phyloP scores from a whole-genome alignment of 768 basidiomycete species.

The Megacollybia marginata region DNA sequence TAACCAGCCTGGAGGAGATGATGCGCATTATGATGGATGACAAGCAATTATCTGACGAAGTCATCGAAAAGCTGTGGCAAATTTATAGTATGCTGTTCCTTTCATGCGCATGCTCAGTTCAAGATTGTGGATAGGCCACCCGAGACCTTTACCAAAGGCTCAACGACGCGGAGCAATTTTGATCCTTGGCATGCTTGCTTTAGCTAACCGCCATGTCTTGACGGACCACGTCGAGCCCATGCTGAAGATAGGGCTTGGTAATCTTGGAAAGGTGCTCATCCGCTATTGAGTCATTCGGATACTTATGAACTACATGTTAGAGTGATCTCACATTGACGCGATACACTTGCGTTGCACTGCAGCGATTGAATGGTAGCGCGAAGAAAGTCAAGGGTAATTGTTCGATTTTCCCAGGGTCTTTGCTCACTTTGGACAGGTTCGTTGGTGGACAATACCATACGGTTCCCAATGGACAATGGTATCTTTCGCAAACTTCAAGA shows the following conservation, averaged over 20 bases:
- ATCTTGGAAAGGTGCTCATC: slow-evolving; percentile 63
- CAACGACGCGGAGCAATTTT: slow-evolving; percentile 96
- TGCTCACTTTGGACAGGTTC: slow-evolving; percentile 47
- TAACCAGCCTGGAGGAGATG: slow-evolving; percentile 95
- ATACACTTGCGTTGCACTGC: slow-evolving; percentile 90
- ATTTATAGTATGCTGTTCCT: slow-evolving; percentile 69
- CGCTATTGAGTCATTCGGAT: not conserved
- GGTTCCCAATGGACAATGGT: slow-evolving; percentile 79
- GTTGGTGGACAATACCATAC: slow-evolving; percentile 75
- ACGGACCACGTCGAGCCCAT: slow-evolving; percentile 76
- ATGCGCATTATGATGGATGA: slow-evolving; percentile 96
- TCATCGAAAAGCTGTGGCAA: slow-evolving; percentile 90
- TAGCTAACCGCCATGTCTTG: slow-evolving; percentile 72
- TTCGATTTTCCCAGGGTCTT: not conserved
- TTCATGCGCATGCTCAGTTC: not conserved
- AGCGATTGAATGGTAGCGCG: slow-evolving; percentile 86
- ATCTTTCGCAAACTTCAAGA: slow-evolving; percentile 82
- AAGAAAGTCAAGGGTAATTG: slow-evolving; percentile 91
- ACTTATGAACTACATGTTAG: slow-evolving; percentile 37
- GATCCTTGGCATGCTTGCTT: slow-evolving; percentile 93
- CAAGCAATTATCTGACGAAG: slow-evolving; percentile 72
- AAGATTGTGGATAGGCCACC: slow-evolving; percentile 45
- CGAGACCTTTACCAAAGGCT: slow-evolving; percentile 63
- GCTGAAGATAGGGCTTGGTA: slow-evolving; percentile 81
- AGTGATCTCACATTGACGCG: slow-evolving; percentile 82